A percentile compares a stretch with the other conserved stretches of the same genome.
Evolutionary conservation across 768 basidiomycete species (phyloP).

Genomic region (Sporobolomyces pararoseus): DNA sequence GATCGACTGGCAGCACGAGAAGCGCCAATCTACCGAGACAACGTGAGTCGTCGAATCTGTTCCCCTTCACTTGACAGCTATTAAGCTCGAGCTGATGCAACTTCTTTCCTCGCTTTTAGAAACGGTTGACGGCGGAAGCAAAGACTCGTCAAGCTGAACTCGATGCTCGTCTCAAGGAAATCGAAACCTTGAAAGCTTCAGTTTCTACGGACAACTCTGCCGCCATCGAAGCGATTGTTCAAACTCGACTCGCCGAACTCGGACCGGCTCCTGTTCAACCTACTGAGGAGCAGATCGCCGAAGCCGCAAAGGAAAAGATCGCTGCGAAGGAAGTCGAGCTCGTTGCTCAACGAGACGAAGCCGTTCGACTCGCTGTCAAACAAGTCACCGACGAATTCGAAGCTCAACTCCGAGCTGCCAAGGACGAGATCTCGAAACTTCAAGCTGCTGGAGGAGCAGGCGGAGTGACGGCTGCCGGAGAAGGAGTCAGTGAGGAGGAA

Average conservation of each 20-base stretch:
- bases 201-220: constrained; percentile 33
- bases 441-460: constrained; percentile 2
- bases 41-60: constrained; percentile 24
- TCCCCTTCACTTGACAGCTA: too few species aligned
- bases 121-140: constrained; percentile 29
- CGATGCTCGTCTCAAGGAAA: constrained; percentile 15
- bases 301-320: constrained; percentile 38
- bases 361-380: constrained; percentile 38
- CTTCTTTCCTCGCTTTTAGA: not conserved
- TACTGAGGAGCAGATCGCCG: constrained; percentile 36
- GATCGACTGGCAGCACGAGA: constrained; percentile 34
- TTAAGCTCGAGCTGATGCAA: too few species aligned
- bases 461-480: constrained; percentile 41
- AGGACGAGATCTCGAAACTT: constrained; percentile 21
- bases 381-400: constrained; percentile 44
- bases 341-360: constrained; percentile 38
- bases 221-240: constrained; percentile 35
- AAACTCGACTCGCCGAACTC: constrained; percentile 32
- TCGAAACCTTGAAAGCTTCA: constrained; percentile 25
- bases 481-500: constrained; percentile 44
- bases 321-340: constrained; percentile 29
- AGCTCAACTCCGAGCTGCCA: constrained; percentile 12
- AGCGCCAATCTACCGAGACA: constrained; percentile 34
- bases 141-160: constrained; percentile 27
- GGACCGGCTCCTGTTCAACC: constrained; percentile 38